Base-by-base conservation (phyloP, 495 filamentous ascomycete genomes). In the Xylaria acuta region DNA sequence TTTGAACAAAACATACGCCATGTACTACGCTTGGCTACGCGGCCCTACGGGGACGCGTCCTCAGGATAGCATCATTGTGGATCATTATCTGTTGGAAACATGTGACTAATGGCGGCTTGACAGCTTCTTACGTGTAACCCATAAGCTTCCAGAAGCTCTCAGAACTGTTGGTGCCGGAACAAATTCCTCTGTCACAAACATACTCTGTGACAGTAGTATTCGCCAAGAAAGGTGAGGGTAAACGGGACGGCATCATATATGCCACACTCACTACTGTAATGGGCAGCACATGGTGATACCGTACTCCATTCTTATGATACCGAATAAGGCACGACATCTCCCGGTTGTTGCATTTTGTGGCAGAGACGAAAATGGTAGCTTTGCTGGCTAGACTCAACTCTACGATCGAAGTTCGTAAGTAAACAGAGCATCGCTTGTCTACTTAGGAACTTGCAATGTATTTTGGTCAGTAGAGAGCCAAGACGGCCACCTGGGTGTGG, bases 11-110 rank as follows among this genome's bases (percentile, higher is more conserved):
- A 64, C 22, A 11, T 18, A 64, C 60, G n/a, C 36, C 22, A 41
- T 41, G 36, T 64, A 16, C 38, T 16, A 64, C 60, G 38, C 38
- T 43, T 64, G 60, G 22, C 60, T 64, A 43, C 60, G 60, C 36
- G 60, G 60, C 60, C 60, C 38, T 25, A 5, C 36, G 6, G 1
- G 18, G 58, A 41, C 60, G 60, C 60, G 60, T 64, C 36, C 38
- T 45, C 34, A 22, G 14, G 58, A 34, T 22, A 34, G 20, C 58
- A 38, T 38, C 58, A 60, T 43, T 64, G 38, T 30, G 38, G 36
- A 41, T 64, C 60, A 8, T 64, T 22, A 43, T 38, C n/a, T 27
- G 36, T 64, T 25, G 22, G 36, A 64, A 30, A 43, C 22, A 43
- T 43, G n/a, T 16, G 60, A 41, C 38, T 5, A 30, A 43, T 27